Conservation (phyloP, 2,329 filamentous ascomycete species). For the Cytospora piceicola region DNA sequence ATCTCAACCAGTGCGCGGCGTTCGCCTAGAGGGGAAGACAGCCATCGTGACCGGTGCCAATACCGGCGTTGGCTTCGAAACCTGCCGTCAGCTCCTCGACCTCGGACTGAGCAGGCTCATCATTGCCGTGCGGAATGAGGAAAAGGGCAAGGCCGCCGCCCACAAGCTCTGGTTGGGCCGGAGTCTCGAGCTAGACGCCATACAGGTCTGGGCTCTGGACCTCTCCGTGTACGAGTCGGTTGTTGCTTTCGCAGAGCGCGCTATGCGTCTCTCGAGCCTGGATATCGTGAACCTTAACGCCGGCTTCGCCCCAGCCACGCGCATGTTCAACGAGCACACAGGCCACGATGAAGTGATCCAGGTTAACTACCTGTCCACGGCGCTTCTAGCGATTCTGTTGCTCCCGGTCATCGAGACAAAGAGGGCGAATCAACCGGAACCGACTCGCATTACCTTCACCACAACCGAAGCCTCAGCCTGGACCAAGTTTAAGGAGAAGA, state of each 20-base stretch:
- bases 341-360: constrained; percentile 13
- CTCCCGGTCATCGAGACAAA: neutral
- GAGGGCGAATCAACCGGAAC: neutral
- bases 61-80: neutral
- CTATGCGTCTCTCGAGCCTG: neutral
- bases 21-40: neutral
- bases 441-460: constrained; percentile 33
- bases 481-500: constrained; percentile 30
- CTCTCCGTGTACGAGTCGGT: constrained; percentile 1
- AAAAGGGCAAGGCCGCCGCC: neutral
- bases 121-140: constrained; percentile 1
- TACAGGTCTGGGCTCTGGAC: neutral
- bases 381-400: constrained; percentile 10
- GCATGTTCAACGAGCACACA: neutral
- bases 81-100: neutral
- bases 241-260: neutral
- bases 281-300: neutral
- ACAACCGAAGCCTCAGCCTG: constrained; percentile 35
- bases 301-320: neutral
- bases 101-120: constrained; percentile 3
- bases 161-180: neutral
- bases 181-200: neutral
- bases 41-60: constrained; percentile 3
- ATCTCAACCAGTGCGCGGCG: neutral
- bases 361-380: constrained; percentile 20